Percentiles rank a stretch among this genome's conserved stretches.
phyloP scores from a whole-genome alignment of 2,329 filamentous ascomycete genomes.

The Emericellopsis cladophorae region DNA sequence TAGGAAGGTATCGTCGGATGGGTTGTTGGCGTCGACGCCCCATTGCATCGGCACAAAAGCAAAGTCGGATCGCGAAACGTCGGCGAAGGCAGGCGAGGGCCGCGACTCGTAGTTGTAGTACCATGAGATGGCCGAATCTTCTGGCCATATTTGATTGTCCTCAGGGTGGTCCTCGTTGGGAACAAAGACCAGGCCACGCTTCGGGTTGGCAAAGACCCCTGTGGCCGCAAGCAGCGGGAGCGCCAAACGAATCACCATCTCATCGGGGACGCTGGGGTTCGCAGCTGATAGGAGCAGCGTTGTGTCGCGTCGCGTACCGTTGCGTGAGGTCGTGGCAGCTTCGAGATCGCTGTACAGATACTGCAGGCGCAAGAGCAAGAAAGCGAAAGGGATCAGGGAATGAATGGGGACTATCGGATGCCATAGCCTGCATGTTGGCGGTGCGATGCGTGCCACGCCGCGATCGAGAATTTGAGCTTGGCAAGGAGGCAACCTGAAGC shows the following conservation, averaged over 20 bases:
- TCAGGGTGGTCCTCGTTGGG: conserved; percentile 36
- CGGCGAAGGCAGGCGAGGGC: conserved; percentile 40
- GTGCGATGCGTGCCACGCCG: too few species aligned
- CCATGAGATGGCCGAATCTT: conserved; percentile 55
- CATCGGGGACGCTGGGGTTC: background rate
- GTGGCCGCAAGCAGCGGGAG: background rate
- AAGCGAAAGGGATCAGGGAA: too few species aligned
- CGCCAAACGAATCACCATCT: background rate
- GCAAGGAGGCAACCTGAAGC: too few species aligned
- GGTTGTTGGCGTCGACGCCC: conserved; percentile 38
- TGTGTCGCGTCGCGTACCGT: background rate
- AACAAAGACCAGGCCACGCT: conserved; percentile 59
- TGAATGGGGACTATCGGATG: too few species aligned
- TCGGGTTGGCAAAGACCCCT: conserved; percentile 1
- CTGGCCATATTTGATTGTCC: conserved; percentile 56
- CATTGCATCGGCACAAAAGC: conserved; percentile 77
- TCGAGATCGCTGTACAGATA: too few species aligned
- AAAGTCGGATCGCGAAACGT: conserved; percentile 39
- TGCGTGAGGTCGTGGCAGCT: too few species aligned
- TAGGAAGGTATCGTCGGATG: conserved; percentile 46
- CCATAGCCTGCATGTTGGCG: too few species aligned
- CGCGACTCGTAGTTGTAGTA: conserved; percentile 67
- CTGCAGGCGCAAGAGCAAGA: too few species aligned
- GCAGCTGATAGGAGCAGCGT: background rate
- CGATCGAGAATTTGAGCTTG: too few species aligned